Evolutionary conservation across 805 yeast genomes (phyloP).

Genomic region (Kazachstania kunashirensis): DNA sequence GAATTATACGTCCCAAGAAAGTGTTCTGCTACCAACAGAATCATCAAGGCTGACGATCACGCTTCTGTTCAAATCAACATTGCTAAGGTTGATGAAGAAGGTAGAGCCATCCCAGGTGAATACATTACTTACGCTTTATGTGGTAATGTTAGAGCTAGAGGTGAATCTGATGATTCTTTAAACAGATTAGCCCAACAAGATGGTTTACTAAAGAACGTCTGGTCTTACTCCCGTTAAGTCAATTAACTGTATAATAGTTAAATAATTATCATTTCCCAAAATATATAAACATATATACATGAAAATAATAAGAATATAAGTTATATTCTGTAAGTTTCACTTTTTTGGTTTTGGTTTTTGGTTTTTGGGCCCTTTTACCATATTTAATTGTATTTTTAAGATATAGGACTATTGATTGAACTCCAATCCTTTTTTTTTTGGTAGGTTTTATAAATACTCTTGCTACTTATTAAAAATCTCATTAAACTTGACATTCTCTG

Average conservation of each 20-base stretch:
- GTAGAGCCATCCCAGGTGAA: constrained; percentile 86
- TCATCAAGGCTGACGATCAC: constrained; percentile 99
- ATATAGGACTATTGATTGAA: too few relatives aligned
- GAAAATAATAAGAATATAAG: too few relatives aligned
- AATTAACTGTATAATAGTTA: constrained; percentile 14
- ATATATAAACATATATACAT: too few relatives aligned
- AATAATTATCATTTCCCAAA: constrained; percentile 1
- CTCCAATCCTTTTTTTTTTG: too few relatives aligned
- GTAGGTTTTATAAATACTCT: too few relatives aligned
- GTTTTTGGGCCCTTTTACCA: too few relatives aligned
- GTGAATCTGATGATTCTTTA: constrained; percentile 98
- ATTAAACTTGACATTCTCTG: too few relatives aligned
- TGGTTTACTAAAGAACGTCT: constrained; percentile 94
- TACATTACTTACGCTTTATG: constrained; percentile 91
- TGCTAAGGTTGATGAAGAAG: constrained; percentile 95
- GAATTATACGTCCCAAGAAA: constrained; percentile 99
- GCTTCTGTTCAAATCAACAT: constrained; percentile 98
- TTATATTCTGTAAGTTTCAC: too few relatives aligned
- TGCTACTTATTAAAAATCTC: too few relatives aligned
- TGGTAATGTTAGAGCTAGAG: constrained; percentile 97
- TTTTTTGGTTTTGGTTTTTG: too few relatives aligned
- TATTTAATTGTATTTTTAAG: too few relatives aligned
- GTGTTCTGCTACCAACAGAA: constrained; percentile 99
- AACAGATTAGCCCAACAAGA: constrained; percentile 99
- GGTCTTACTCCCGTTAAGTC: constrained; percentile 81